A percentile compares a stretch with the other conserved stretches of the same genome.
These are phyloP conservation scores for Albatrellus ellisii DNA, from an alignment of 768 basidiomycete species.

Conservation along the genomic window DNA sequence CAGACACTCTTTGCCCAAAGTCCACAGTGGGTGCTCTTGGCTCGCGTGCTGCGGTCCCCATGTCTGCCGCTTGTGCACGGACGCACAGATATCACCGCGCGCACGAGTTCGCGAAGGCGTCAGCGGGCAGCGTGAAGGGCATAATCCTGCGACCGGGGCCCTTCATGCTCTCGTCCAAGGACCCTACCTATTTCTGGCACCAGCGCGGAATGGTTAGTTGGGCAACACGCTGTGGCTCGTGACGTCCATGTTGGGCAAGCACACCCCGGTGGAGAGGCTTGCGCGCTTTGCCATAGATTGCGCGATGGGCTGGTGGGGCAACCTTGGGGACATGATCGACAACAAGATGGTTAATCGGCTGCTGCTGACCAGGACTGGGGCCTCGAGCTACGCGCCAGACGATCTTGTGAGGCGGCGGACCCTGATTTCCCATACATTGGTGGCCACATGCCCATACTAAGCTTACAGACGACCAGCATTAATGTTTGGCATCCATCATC, in stretches of 20 bases:
- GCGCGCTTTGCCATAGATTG: conserved; percentile 4
- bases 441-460: no score
- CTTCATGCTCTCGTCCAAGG: conserved; percentile 2
- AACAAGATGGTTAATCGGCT: conserved; percentile 2
- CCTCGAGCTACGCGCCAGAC: no score
- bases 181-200: neutral
- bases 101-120: neutral
- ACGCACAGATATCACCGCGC: conserved; percentile 1
- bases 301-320: conserved; percentile 6
- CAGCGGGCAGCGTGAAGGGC: neutral
- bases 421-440: no score
- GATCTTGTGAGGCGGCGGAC: no score
- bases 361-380: no score
- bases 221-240: neutral
- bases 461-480: no score
- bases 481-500: no score
- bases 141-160: neutral
- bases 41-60: neutral
- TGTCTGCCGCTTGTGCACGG: neutral
- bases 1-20: conserved; percentile 13
- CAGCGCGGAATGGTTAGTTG: neutral
- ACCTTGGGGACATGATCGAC: neutral
- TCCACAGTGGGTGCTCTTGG: neutral
- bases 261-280: neutral
- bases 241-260: neutral